Evolutionary conservation across 2,329 filamentous ascomycete genomes (phyloP), one percentile per base, ranked within the genome.

Genomic region (Cryphonectria radicalis): DNA sequence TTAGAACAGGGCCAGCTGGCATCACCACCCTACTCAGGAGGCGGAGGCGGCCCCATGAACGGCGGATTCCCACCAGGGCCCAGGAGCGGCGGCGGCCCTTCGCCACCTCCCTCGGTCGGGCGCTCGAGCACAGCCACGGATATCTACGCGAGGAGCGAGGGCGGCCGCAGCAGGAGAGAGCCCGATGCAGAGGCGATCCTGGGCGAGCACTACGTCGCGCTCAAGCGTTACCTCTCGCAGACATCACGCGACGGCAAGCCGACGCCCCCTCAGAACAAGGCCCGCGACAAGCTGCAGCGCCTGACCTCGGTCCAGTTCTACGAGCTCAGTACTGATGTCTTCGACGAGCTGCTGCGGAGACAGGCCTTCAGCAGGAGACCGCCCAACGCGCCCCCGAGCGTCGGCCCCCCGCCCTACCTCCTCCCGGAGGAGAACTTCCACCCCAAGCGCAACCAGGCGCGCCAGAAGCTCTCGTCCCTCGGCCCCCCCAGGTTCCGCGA

Each of bases 291-390:
- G 86, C 87, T 98, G 70, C 87, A 98, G 72, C 90, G 95, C 72
- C 87, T 99, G 67, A 97, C 95, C 0, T 86, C 92, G 1, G 93
- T 97, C 40, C 96, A 99, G 81, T 98, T 99, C 81, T 94, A 97
- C 81, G 96, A 99, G 83, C 88, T 99, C 74, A 98, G 95, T 82
- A 98, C 95, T 71, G 96, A 99, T 82, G 95, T 99, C 57, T 98
- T 93, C 82, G 96, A 99, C 81, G 96, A 99, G 83, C 86, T 98
- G 75, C 87, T 97, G 76, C 91, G 96, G 72, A 90, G 96, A 74
- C 95, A 98, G 81, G 89, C 92, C 75, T 86, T 86, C 67, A 87
- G 87, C 68, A 83, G 89, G 73, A 83, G 84, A 69, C 84, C 86
- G 22, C 84, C 87, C 32, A 87, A 86, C 75, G 84, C 85, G 35